phyloP scores from a whole-genome alignment of 2,329 filamentous ascomycete genomes.

The Monosporascus sp. region DNA sequence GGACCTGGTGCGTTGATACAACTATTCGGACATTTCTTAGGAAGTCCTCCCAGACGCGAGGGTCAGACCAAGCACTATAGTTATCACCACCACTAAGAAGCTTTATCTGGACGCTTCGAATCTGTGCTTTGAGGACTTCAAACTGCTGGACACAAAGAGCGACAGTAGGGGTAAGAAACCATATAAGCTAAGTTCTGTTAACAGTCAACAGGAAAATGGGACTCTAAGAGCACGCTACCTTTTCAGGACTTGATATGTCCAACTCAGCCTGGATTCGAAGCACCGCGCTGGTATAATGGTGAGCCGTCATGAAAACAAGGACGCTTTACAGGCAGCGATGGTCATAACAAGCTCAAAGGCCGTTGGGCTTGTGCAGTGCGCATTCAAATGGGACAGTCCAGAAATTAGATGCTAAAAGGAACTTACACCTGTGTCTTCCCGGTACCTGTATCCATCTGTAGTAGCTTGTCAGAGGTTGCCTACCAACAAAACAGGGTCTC shows the following conservation, averaged over 20 bases:
- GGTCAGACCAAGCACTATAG: slow-evolving; percentile 67
- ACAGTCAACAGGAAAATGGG: background rate
- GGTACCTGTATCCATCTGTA: slow-evolving; percentile 70
- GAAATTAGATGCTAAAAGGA: background rate
- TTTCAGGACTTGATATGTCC: slow-evolving; percentile 43
- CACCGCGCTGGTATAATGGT: slow-evolving; percentile 47
- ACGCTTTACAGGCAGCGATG: too few relatives aligned
- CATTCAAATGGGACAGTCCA: too few relatives aligned
- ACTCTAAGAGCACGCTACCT: slow-evolving; percentile 37
- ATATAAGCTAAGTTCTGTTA: slow-evolving; percentile 47
- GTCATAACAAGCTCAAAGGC: too few relatives aligned
- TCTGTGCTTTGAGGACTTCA: slow-evolving; percentile 52
- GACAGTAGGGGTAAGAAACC: slow-evolving; percentile 70
- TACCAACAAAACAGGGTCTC: background rate
- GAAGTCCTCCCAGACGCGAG: slow-evolving; percentile 61
- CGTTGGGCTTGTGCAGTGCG: too few relatives aligned
- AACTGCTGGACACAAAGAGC: slow-evolving; percentile 63
- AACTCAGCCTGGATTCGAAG: slow-evolving; percentile 63
- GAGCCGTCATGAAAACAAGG: slow-evolving; percentile 7
- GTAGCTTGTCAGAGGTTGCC: background rate
- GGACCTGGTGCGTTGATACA: slow-evolving; percentile 70
- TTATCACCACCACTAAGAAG: slow-evolving; percentile 64
- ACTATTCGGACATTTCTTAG: slow-evolving; percentile 64
- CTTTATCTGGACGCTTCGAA: slow-evolving; percentile 54
- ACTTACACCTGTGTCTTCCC: slow-evolving; percentile 73